Evolutionary conservation across 108 stramenopile species (phyloP).

Genomic region (Epithemia pelagica): DNA sequence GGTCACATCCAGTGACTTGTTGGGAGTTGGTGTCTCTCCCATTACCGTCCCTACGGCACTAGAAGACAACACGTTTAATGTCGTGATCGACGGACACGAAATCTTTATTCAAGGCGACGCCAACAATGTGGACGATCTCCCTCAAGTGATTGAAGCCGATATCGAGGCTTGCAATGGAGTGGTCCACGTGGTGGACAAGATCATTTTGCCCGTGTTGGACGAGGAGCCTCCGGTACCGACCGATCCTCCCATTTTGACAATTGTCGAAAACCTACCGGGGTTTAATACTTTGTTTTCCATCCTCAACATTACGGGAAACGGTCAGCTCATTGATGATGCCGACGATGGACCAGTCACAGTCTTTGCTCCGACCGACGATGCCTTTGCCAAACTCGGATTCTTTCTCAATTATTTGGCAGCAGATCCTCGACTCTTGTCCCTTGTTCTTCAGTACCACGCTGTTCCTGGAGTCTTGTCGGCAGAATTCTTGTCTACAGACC

Average conservation of each 20-base stretch:
- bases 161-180: constrained; percentile 11
- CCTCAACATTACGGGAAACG: constrained; percentile 15
- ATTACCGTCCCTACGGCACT: neutral
- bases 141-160: neutral
- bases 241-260: neutral
- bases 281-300: neutral
- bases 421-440: neutral
- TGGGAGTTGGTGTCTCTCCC: neutral
- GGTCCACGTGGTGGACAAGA: constrained; percentile 13
- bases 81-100: neutral
- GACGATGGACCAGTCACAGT: neutral
- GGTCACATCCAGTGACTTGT: neutral
- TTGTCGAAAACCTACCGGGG: neutral
- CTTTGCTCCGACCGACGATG: constrained; percentile 6
- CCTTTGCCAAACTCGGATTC: neutral
- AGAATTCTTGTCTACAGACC: too few relatives aligned
- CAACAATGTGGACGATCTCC: neutral
- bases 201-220: constrained; percentile 2
- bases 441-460: neutral
- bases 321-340: neutral
- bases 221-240: too few relatives aligned
- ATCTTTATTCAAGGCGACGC: neutral
- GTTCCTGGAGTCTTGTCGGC: neutral
- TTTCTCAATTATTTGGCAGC: neutral
- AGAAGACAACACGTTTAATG: neutral